Base-by-base conservation (phyloP, 2,329 filamentous ascomycete species). In the Talaromyces sp. region DNA sequence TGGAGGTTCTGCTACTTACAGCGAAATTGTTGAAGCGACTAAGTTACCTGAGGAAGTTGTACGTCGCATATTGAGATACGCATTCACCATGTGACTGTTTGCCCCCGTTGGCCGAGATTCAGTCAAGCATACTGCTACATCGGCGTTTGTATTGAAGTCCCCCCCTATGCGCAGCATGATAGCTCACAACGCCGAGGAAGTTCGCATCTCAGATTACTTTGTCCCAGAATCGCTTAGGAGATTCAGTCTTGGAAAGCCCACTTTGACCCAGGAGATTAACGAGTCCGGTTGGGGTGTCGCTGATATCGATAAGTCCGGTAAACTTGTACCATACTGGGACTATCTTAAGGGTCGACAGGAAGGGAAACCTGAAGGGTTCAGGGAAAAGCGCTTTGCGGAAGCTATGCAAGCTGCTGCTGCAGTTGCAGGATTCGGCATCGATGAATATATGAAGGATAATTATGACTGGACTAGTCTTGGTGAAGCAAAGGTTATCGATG, bases 401-500 rank as follows among this genome's bases (percentile, higher is more conserved):
- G 56, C 35, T 45, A 59, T 59, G 56, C 35, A 59, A 8, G 24
- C 24, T 14, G 56, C 56, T 19, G 56, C 35, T 7, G 22, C 4
- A 1, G 39, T 39, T 43, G 24, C 37, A 11, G 56, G 35, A 7
- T 9, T 59, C 10, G 14, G 19, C 7, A 5, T 41, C n/a, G 33
- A 39, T 16, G 56, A 41, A 13, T 59, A 43, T 19, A 2, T 45
- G 35, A 59, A 19, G 24, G 35, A 58, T 14, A 56, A 62, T 2
- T 68, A 62, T 60, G 39, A 64, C 14, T 68, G 66, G 66, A 59
- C 49, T 13, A 47, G 41, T 16, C 45, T 66, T 22, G 65, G 62
- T 6, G 54, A 60, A 45, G 62, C 49, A 14, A 60, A 59, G 4
- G 62, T 68, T 6, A 52, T 66, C 24, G 65, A 68, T 35, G 66